Evolutionary conservation across 2,329 filamentous ascomycete species (phyloP), one percentile per base, ranked within the genome.

Genomic region (Aureobasidium melanogenum): DNA sequence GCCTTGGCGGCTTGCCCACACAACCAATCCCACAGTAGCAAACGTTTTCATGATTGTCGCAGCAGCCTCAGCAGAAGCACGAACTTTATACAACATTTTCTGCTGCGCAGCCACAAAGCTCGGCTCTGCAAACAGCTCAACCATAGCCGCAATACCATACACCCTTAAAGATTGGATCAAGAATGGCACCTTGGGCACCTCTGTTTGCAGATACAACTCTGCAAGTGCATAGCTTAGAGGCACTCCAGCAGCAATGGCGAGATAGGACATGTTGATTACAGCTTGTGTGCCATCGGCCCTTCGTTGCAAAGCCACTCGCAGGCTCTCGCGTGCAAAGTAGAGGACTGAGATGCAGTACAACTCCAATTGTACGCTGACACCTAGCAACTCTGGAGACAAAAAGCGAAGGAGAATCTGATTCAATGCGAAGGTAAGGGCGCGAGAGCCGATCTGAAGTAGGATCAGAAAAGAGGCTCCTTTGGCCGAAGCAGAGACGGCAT

Each of bases 261-360:
- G 75, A 72, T 96, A 95, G 1, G 91, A 89, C 41, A 96, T 79
- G 69, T 99, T 99, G 74, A 97, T 83, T 46, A 93, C 86, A 2
- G 88, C 85, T 73, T 97, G 93, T 12, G 82, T 72, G 54, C 73
- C 73, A 65, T 77, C 72, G 8, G 76, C 73, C 38, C 69, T 88
- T 56, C 94, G 83, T 75, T 97, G 93, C 38, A 96, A 84, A 28
- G 93, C 91, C n/a, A 96, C 88, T 17, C 94, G 87, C 52, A 97
- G 77, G 69, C 88, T 93, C 75, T 99, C 94, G 41, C 94, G 84
- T 0, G 94, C 88, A 70, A 99, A 97, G 74, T 96, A 97, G 0
- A 99, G 81, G n/a, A 95, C 87, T 0, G 91, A 91, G 47, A 96
- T 88, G 63, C 93, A 92, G 73, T 92, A 97, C 0, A 97, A 85